Percentiles rank a stretch among this genome's conserved stretches.
phyloP scores from a whole-genome alignment of 2,329 filamentous ascomycete species.

The Verticillium nubilum region DNA sequence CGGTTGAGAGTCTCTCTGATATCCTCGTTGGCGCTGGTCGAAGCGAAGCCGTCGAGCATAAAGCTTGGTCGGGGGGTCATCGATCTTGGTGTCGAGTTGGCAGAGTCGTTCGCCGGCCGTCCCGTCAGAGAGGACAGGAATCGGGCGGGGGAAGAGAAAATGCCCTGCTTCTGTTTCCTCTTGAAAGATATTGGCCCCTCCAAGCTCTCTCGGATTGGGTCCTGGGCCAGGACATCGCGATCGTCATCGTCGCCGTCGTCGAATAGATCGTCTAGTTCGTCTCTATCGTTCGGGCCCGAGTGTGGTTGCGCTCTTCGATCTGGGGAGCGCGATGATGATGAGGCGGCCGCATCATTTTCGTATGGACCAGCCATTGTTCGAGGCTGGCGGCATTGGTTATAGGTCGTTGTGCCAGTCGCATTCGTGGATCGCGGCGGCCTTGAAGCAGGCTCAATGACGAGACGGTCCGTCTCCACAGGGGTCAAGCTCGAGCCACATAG shows the following conservation, averaged over 20 bases:
- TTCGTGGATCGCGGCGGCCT: neutral
- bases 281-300: conserved; percentile 32
- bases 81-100: conserved; percentile 7
- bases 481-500: neutral
- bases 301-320: conserved; percentile 13
- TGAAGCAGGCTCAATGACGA: neutral
- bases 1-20: neutral
- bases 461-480: neutral
- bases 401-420: neutral
- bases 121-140: conserved; percentile 44
- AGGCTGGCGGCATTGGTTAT: conserved; percentile 10
- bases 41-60: conserved; percentile 9
- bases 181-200: conserved; percentile 62
- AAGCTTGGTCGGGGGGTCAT: conserved; percentile 15
- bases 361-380: conserved; percentile 35
- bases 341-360: conserved; percentile 26
- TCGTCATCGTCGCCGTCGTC: conserved; percentile 30
- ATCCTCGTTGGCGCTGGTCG: conserved; percentile 4
- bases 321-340: conserved; percentile 25
- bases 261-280: conserved; percentile 41
- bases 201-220: conserved; percentile 47
- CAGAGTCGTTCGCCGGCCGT: conserved; percentile 16
- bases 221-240: conserved; percentile 42
- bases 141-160: conserved; percentile 39
- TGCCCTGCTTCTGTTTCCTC: conserved; percentile 53